Conservation (phyloP, 176 grass and related monocot species). For the Calamus simplicifolius region DNA sequence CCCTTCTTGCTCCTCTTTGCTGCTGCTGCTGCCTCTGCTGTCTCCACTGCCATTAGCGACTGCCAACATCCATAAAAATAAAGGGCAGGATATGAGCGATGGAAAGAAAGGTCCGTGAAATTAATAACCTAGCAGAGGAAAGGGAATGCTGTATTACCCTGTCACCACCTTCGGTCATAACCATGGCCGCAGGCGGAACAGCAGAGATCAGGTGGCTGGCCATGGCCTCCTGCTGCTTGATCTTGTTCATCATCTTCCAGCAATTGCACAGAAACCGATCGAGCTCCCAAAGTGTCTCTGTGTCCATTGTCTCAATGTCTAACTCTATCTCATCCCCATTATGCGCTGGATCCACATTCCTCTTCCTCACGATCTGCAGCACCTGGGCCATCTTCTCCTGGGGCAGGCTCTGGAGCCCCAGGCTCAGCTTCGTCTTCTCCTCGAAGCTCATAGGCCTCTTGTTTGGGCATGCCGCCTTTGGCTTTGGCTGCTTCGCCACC, state of each 20-base stretch:
- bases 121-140: too few species aligned
- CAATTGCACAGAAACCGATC: slow-evolving; percentile 83
- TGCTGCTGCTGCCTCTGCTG: slow-evolving; percentile 8
- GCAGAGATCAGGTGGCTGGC: slow-evolving; percentile 2
- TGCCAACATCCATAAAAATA: neutral
- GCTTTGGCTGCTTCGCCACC: slow-evolving; percentile 43
- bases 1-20: slow-evolving; percentile 18
- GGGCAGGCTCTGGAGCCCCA: slow-evolving; percentile 57
- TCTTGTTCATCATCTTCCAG: slow-evolving; percentile 75
- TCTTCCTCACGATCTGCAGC: slow-evolving; percentile 70
- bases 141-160: neutral
- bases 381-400: slow-evolving; percentile 80
- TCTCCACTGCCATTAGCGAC: neutral
- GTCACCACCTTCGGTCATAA: neutral
- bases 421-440: slow-evolving; percentile 77
- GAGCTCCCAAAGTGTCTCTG: slow-evolving; percentile 81
- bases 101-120: too few species aligned
- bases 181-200: neutral
- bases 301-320: slow-evolving; percentile 76
- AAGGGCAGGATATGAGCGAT: neutral
- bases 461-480: slow-evolving; percentile 63
- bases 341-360: slow-evolving; percentile 43
- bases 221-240: slow-evolving; percentile 30
- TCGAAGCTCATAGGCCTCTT: slow-evolving; percentile 79
- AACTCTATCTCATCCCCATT: slow-evolving; percentile 88